phyloP scores from a whole-genome alignment of 2,329 filamentous ascomycete genomes.

The Colletotrichum coccodes region DNA sequence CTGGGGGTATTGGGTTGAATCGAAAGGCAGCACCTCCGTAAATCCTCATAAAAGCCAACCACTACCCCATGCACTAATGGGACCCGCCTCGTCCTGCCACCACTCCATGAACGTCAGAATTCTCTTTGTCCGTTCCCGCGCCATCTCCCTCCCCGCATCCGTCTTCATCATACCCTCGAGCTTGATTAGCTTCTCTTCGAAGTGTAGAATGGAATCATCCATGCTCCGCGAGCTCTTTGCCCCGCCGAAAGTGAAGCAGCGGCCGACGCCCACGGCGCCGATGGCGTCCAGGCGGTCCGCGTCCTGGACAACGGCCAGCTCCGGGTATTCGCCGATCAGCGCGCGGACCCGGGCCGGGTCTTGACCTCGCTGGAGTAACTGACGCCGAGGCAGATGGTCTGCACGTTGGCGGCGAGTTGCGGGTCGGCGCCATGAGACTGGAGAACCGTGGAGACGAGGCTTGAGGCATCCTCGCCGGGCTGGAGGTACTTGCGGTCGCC shows the following conservation, averaged over 20 bases:
- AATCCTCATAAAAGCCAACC: background rate
- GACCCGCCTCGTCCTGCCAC: slow-evolving; percentile 63
- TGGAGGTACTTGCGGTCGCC: slow-evolving; percentile 85
- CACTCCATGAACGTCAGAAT: slow-evolving; percentile 64
- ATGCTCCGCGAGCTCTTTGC: slow-evolving; percentile 65
- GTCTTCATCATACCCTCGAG: slow-evolving; percentile 76
- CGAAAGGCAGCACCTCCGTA: background rate
- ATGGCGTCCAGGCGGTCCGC: slow-evolving; percentile 93
- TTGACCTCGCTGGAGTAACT: slow-evolving; percentile 80
- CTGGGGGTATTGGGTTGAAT: slow-evolving; percentile 33
- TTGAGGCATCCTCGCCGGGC: slow-evolving; percentile 65
- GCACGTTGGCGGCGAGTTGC: slow-evolving; percentile 72
- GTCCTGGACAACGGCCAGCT: slow-evolving; percentile 89
- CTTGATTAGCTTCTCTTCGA: slow-evolving; percentile 78
- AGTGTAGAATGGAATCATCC: slow-evolving; percentile 76
- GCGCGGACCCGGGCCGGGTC: slow-evolving; percentile 68
- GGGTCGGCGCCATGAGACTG: slow-evolving; percentile 63
- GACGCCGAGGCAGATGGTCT: slow-evolving; percentile 79
- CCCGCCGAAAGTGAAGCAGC: slow-evolving; percentile 81
- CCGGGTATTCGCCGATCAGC: slow-evolving; percentile 74
- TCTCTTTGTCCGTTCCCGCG: slow-evolving; percentile 62
- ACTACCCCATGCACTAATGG: slow-evolving; percentile 3
- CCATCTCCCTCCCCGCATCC: slow-evolving; percentile 61
- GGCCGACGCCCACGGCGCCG: slow-evolving; percentile 84
- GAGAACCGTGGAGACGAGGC: slow-evolving; percentile 66